Percentiles rank a stretch among this genome's conserved stretches.
Evolutionary conservation across 1,139 yeast species (phyloP).

Genomic region (Lodderomyces jiufengensis): DNA sequence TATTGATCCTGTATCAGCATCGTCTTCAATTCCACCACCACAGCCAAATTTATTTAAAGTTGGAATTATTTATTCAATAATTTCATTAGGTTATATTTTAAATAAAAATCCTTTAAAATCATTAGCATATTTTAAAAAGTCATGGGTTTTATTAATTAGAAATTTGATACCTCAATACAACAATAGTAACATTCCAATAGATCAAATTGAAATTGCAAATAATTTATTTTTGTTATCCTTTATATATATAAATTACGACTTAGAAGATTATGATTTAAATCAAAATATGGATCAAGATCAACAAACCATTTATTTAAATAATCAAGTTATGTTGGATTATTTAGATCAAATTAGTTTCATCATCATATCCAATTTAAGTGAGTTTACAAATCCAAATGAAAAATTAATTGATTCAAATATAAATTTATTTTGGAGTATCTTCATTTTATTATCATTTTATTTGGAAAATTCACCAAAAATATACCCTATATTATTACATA

Average conservation of each 20-base stretch:
- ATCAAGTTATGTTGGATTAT: constrained; percentile 41
- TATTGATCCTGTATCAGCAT: constrained; percentile 1
- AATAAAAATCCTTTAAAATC: constrained; percentile 22
- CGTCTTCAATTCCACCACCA: constrained; percentile 1
- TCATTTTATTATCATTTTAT: constrained; percentile 37
- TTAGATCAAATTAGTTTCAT: constrained; percentile 44
- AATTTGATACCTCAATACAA: constrained; percentile 43
- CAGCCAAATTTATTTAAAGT: constrained; percentile 22
- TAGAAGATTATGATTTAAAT: constrained; percentile 13
- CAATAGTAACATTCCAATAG: constrained; percentile 30
- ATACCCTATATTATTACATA: constrained; percentile 31
- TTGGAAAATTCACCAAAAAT: constrained; percentile 37
- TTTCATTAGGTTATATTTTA: constrained; percentile 24
- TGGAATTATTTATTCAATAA: constrained; percentile 25
- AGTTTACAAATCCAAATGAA: constrained; percentile 14
- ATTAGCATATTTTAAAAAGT: constrained; percentile 32
- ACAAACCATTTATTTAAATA: constrained; percentile 20
- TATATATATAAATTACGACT: constrained; percentile 29
- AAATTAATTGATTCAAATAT: constrained; percentile 23
- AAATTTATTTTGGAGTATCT: constrained; percentile 43
- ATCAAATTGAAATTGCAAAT: constrained; percentile 39
- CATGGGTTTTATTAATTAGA: constrained; percentile 44
- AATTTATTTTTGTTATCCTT: constrained; percentile 32
- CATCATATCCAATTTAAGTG: constrained; percentile 24
- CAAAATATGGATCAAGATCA: constrained; percentile 6